Evolutionary conservation across 306 rosid species (phyloP).

Genomic region (Heteromeles arbutifolia): DNA sequence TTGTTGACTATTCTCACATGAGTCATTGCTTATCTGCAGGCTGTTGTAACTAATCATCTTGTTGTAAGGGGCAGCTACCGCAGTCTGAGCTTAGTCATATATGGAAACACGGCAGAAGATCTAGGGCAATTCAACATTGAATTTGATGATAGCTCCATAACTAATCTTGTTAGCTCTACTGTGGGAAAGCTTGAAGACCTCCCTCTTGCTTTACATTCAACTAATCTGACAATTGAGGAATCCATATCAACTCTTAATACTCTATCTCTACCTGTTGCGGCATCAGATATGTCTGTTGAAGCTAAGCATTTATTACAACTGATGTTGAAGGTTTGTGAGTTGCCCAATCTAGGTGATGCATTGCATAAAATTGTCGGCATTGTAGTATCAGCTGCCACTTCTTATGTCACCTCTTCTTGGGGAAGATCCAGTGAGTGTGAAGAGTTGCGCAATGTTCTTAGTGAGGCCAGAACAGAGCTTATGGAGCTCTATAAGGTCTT

Average conservation of each 20-base stretch:
- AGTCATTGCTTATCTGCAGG: constrained; percentile 45
- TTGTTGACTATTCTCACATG: constrained; percentile 11
- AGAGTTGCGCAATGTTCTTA: constrained; percentile 45
- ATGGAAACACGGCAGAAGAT: constrained; percentile 96
- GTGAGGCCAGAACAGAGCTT: constrained; percentile 59
- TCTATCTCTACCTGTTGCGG: constrained; percentile 56
- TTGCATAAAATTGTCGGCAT: constrained; percentile 55
- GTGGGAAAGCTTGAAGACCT: constrained; percentile 91
- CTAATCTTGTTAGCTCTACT: constrained; percentile 73
- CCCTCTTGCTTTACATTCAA: constrained; percentile 72
- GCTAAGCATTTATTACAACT: constrained; percentile 65
- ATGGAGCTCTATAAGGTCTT: constrained; percentile 46
- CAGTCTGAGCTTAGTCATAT: constrained; percentile 85
- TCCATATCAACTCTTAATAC: constrained; percentile 47
- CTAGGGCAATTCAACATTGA: constrained; percentile 95
- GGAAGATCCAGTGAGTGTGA: constrained; percentile 40
- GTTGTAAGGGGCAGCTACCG: constrained; percentile 98
- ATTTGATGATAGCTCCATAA: constrained; percentile 77
- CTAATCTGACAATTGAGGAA: constrained; percentile 50
- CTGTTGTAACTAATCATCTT: constrained; percentile 88
- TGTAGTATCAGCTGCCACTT: constrained; percentile 69
- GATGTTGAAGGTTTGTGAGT: constrained; percentile 57
- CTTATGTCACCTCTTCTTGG: constrained; percentile 42
- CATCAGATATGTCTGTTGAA: constrained; percentile 62
- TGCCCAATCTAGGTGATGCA: constrained; percentile 50